phyloP scores from a whole-genome alignment of 1,284 basidiomycete genomes.

The Pascua guehoae region DNA sequence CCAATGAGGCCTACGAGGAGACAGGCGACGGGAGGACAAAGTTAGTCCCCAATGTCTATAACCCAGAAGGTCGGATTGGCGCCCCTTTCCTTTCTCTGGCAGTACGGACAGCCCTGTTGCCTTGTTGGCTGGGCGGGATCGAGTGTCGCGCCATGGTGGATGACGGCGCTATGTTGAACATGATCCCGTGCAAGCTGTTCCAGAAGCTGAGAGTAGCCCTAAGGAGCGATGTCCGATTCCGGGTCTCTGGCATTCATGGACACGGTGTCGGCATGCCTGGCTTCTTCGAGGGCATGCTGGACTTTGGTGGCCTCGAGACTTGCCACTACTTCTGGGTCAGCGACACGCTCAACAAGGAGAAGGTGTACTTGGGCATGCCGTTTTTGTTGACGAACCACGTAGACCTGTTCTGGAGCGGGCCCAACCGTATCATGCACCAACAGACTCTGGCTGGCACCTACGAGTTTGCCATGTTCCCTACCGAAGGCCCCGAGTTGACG shows the following conservation, averaged over 20 bases:
- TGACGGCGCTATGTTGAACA: slow-evolving; percentile 5
- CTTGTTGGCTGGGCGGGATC: not conserved
- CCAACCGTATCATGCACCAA: not conserved
- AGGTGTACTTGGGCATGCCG: slow-evolving; percentile 12
- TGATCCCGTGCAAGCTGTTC: slow-evolving; percentile 1
- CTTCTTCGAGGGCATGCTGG: not conserved
- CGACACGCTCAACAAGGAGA: not conserved
- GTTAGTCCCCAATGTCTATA: too few relatives aligned
- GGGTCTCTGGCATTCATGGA: slow-evolving; percentile 2
- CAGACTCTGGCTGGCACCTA: not conserved
- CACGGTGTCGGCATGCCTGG: not conserved
- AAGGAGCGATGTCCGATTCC: not conserved
- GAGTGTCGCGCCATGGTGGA: slow-evolving; percentile 2
- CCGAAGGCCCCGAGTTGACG: slow-evolving; percentile 1
- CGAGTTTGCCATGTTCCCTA: slow-evolving; percentile 1
- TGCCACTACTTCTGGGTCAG: slow-evolving; percentile 11
- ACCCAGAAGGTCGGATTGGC: too few relatives aligned
- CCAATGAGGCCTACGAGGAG: too few relatives aligned
- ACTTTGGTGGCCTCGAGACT: not conserved
- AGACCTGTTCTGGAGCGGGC: slow-evolving; percentile 6
- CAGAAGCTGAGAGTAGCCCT: not conserved
- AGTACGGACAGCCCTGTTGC: not conserved
- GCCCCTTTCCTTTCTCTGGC: not conserved
- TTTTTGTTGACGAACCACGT: slow-evolving; percentile 3
- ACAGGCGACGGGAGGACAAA: too few relatives aligned